phyloP scores from a whole-genome alignment of 2,329 filamentous ascomycete genomes.

The Sarocladium strictum region DNA sequence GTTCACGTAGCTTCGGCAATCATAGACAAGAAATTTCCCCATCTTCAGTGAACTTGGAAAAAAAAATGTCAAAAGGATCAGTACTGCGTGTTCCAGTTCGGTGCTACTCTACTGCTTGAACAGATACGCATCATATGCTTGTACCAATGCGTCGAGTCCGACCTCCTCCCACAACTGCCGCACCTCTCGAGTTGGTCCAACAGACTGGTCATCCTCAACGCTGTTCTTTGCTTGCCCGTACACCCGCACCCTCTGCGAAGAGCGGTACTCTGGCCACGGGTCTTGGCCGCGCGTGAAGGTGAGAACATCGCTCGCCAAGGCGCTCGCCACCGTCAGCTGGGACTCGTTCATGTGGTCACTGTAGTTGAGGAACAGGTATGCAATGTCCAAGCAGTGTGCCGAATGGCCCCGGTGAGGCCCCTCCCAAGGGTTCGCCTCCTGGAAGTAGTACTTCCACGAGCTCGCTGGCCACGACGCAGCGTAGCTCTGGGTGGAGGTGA shows the following conservation, averaged over 20 bases:
- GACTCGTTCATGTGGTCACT: not conserved
- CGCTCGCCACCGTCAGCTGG: not conserved
- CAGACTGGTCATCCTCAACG: not conserved
- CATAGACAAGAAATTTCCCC: too few relatives aligned
- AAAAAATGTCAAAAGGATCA: too few relatives aligned
- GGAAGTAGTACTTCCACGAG: not conserved
- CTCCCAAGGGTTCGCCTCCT: not conserved
- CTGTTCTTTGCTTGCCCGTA: not conserved
- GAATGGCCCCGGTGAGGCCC: not conserved
- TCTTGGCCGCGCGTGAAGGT: not conserved
- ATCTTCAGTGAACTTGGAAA: too few relatives aligned
- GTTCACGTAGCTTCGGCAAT: not conserved
- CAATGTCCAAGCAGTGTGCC: not conserved
- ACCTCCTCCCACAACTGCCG: not conserved
- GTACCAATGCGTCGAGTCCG: not conserved
- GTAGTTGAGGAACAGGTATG: not conserved
- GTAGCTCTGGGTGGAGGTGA: not conserved
- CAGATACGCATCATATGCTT: not conserved
- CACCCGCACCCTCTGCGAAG: not conserved
- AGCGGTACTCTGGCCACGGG: not conserved
- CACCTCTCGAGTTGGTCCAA: not conserved
- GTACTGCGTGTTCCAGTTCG: too few relatives aligned
- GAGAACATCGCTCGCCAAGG: not conserved
- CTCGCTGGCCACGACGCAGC: not conserved
- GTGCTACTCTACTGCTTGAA: not conserved